phyloP scores from a whole-genome alignment of 1,284 basidiomycete genomes.

The Sphaerobolus stellatus region DNA sequence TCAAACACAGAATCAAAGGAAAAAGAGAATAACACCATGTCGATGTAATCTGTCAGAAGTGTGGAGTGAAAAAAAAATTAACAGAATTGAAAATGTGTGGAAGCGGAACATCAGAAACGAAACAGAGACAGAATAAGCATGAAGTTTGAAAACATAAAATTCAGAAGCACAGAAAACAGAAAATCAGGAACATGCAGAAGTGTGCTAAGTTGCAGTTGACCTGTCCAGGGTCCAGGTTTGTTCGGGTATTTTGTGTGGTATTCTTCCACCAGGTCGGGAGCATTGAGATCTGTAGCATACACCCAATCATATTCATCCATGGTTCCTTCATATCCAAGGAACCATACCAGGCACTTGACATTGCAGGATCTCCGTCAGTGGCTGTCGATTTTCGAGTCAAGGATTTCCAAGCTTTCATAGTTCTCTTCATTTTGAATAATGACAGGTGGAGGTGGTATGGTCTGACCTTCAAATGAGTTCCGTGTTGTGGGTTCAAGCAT shows the following conservation, averaged over 20 bases:
- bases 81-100: no score
- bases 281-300: background rate
- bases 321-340: conserved; percentile 23
- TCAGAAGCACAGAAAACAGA: no score
- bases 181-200: no score
- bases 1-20: no score
- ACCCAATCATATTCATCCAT: conserved; percentile 19
- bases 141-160: no score
- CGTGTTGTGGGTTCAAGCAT: conserved; percentile 34
- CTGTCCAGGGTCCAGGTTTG: conserved; percentile 14
- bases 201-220: no score
- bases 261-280: background rate
- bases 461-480: conserved; percentile 16
- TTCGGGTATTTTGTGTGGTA: conserved; percentile 12
- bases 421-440: conserved; percentile 22
- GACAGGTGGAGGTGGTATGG: conserved; percentile 28
- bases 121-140: no score
- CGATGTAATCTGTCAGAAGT: no score
- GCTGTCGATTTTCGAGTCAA: conserved; percentile 22
- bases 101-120: no score
- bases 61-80: no score
- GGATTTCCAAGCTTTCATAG: conserved; percentile 26
- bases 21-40: no score
- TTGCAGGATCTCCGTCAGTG: background rate
- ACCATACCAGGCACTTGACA: conserved; percentile 19